These are phyloP conservation scores for Leishmania braziliensis DNA, from an alignment of 208 protist genomes.

Conservation along the genomic window DNA sequence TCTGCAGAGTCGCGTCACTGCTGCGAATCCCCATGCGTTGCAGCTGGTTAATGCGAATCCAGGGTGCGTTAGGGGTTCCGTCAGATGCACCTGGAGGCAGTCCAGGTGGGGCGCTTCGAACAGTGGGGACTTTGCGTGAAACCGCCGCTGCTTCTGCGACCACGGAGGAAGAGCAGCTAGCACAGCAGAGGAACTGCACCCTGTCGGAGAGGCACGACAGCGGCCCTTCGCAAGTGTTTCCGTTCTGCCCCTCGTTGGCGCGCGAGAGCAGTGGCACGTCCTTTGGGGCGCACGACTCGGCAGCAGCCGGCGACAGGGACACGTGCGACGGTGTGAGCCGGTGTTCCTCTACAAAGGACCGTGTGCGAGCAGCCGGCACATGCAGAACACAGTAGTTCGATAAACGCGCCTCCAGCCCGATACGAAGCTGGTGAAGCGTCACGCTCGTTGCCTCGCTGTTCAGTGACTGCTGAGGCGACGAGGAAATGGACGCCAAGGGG, in stretches of 20 bases:
- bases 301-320: not conserved
- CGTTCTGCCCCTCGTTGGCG: not conserved
- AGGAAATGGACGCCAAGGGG: conserved; percentile 12
- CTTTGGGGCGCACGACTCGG: not conserved
- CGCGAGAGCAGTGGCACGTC: too few relatives aligned
- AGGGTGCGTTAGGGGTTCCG: conserved; percentile 5
- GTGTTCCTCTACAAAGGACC: conserved; percentile 16
- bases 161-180: conserved; percentile 12
- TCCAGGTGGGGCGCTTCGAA: not conserved
- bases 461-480: not conserved
- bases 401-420: conserved; percentile 40
- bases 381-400: conserved; percentile 53
- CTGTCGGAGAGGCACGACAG: not conserved
- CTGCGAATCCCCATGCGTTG: conserved; percentile 19
- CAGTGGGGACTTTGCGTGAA: not conserved
- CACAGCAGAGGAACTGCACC: not conserved
- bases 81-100: not conserved
- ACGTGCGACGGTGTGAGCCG: not conserved
- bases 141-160: not conserved
- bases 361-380: not conserved
- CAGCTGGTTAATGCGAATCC: conserved; percentile 26
- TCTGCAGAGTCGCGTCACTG: not conserved
- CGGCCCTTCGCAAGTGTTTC: not conserved
- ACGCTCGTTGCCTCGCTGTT: not conserved
- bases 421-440: conserved; percentile 21